Base-by-base conservation (phyloP, 768 basidiomycete genomes). In the Phlebiopsis flavidoalba region DNA sequence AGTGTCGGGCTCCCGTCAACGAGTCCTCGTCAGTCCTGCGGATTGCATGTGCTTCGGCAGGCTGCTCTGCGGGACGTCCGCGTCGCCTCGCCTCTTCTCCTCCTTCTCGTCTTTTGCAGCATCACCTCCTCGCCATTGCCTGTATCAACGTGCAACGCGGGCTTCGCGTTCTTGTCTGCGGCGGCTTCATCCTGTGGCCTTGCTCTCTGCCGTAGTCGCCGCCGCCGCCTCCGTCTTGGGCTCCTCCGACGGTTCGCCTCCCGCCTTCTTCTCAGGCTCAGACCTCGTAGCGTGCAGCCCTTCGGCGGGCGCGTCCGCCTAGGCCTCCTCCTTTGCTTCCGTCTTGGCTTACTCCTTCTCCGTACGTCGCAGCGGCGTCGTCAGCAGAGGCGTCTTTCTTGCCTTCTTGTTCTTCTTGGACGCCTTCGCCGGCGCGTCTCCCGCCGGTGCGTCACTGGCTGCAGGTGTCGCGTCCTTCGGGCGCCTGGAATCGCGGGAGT, bases 11-110 rank as follows among this genome's bases (percentile, higher is more conserved):
- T 46, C 47, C n/a, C 26, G 33, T 21, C 47, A 46, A 26, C 8
- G 15, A 46, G 31, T 49, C 57, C 35, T 58, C 57, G 11, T 58
- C 57, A n/a, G 15, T 17, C 57, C 21, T 52, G 22, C n/a, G n/a
- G n/a, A n/a, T 33, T n/a, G 48, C 36, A 60, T 7, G 51, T 37
- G 58, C 58, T 31, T 60, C 58, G 50, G 58, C 11, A 60, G 19
- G 10, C 57, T 48, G 47, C 58, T 53, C 37, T 26, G 50, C 7
- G 53, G 36, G 35, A 31, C 31, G 12, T 26, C n/a, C 8, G 15
- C 15, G 24, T 53, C 14, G 21, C 53, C 10, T 53, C 35, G 53
- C 33, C 26, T 36, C 52, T 22, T 57, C 55, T 8, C 10, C 54
- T 8, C 11, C 35, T 37, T 31, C 55, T 19, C 33, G 6, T 22